phyloP scores from a whole-genome alignment of 2,329 filamentous ascomycete species.

The Claviceps cyperi region DNA sequence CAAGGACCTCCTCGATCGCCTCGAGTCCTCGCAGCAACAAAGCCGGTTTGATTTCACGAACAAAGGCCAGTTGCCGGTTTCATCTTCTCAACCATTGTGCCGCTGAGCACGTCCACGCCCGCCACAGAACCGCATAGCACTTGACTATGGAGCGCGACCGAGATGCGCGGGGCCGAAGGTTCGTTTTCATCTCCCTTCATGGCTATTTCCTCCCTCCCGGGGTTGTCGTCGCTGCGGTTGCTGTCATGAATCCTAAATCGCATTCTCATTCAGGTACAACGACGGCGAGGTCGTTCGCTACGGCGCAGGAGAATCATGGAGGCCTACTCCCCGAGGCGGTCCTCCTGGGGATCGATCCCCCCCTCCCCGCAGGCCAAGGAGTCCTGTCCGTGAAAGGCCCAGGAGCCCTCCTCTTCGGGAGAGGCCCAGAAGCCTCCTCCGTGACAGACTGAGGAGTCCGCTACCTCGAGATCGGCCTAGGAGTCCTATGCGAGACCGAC shows the following conservation, averaged over 20 bases:
- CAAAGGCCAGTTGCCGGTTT: not conserved
- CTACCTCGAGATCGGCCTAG: constrained; percentile 3
- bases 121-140: not conserved
- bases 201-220: not conserved
- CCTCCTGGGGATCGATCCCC: constrained; percentile 28
- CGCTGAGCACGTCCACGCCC: not conserved
- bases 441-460: constrained; percentile 10
- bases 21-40: not conserved
- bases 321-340: constrained; percentile 35
- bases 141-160: constrained; percentile 23
- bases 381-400: constrained; percentile 15
- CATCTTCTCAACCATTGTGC: not conserved
- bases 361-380: constrained; percentile 24
- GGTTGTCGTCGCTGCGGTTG: not conserved
- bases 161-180: constrained; percentile 22
- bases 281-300: constrained; percentile 48
- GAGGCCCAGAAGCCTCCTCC: not conserved
- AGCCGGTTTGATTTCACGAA: not conserved
- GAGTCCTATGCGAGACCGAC: constrained; percentile 8
- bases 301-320: constrained; percentile 46
- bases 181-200: not conserved
- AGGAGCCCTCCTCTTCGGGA: not conserved
- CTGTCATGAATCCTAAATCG: constrained; percentile 3
- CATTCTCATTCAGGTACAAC: constrained; percentile 31
- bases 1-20: no score